phyloP scores from a whole-genome alignment of 768 basidiomycete species.

The Glaciozyma antarctica region DNA sequence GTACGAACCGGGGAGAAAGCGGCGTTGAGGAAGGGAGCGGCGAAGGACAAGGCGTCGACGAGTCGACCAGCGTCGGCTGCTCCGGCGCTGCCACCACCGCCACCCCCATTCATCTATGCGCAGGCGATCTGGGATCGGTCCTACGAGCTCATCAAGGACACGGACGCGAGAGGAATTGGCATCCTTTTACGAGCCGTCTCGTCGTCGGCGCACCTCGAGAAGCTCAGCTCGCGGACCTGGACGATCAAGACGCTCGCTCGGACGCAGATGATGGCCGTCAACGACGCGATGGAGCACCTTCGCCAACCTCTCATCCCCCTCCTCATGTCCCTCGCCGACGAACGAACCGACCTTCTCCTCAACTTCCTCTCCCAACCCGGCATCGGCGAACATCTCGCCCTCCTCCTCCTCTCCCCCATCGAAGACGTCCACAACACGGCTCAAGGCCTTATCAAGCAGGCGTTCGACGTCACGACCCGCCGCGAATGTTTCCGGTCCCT shows the following conservation, averaged over 20 bases:
- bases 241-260: constrained; percentile 31
- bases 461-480: constrained; percentile 81
- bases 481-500: constrained; percentile 76
- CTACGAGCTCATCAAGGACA: constrained; percentile 52
- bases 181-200: constrained; percentile 54
- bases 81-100: constrained; percentile 31
- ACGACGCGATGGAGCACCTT: constrained; percentile 51
- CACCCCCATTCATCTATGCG: constrained; percentile 40
- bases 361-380: constrained; percentile 38
- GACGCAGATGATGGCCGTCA: constrained; percentile 49
- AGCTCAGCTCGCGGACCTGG: constrained; percentile 43
- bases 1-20: constrained; percentile 4
- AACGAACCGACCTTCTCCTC: constrained; percentile 39
- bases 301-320: constrained; percentile 62
- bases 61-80: not conserved
- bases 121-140: constrained; percentile 60
- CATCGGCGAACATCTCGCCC: constrained; percentile 53
- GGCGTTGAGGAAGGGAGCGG: not conserved
- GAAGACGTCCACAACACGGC: constrained; percentile 63
- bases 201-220: constrained; percentile 57
- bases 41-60: constrained; percentile 4
- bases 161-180: constrained; percentile 53
- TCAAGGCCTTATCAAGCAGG: constrained; percentile 68
- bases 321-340: constrained; percentile 44
- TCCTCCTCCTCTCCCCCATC: constrained; percentile 72